phyloP scores from a whole-genome alignment of 805 yeast genomes.

The Zygosaccharomyces bailii region DNA sequence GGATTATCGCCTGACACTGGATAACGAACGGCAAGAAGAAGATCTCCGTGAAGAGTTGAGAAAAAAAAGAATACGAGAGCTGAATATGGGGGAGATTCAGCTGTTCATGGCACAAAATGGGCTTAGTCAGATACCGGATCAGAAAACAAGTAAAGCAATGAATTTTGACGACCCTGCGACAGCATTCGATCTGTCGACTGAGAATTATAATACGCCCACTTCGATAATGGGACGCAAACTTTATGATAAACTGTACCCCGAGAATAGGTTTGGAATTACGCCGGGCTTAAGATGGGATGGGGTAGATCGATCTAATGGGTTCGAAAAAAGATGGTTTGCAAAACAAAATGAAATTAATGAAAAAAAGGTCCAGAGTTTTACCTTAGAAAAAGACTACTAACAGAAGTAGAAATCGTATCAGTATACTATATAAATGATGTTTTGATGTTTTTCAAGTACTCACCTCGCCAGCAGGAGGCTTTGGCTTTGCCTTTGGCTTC shows the following conservation, averaged over 20 bases:
- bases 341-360: conserved; percentile 39
- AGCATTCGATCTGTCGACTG: conserved; percentile 37
- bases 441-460: neutral
- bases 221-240: conserved; percentile 48
- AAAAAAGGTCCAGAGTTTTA: conserved; percentile 31
- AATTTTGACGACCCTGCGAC: conserved; percentile 60
- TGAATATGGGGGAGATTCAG: conserved; percentile 39
- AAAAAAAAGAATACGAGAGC: conserved; percentile 37
- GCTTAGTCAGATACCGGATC: conserved; percentile 29
- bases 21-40: conserved; percentile 29
- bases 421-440: neutral
- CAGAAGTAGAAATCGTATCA: neutral
- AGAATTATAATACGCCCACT: conserved; percentile 13
- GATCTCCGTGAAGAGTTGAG: conserved; percentile 30
- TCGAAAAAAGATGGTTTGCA: conserved; percentile 61
- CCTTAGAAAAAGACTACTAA: conserved; percentile 41
- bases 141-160: conserved; percentile 6
- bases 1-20: conserved; percentile 28
- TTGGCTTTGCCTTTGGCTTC: conserved; percentile 3
- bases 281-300: conserved; percentile 95
- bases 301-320: conserved; percentile 83
- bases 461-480: conserved; percentile 1
- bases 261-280: conserved; percentile 67
- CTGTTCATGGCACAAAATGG: conserved; percentile 30
- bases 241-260: conserved; percentile 47